Conservation (phyloP, 495 filamentous ascomycete species). For the Talaromyces wortmannii region DNA sequence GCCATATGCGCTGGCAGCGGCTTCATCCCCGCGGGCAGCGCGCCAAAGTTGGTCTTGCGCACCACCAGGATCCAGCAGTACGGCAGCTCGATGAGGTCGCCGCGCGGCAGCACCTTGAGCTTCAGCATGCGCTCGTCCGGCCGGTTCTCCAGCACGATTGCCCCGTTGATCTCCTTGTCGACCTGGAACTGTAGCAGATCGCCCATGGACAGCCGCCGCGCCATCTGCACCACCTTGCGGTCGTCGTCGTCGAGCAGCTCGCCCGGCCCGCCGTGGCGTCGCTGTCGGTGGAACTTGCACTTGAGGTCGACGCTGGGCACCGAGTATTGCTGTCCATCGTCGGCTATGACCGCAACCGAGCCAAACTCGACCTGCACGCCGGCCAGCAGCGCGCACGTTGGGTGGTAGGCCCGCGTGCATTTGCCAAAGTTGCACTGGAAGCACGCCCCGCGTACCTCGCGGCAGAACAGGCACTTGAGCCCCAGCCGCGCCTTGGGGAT, state of each 20-base stretch:
- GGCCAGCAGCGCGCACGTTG: conserved; percentile 85
- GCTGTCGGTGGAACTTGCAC: conserved; percentile 88
- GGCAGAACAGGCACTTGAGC: conserved; percentile 90
- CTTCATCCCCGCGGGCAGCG: conserved; percentile 47
- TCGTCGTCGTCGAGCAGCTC: conserved; percentile 63
- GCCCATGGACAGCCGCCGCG: conserved; percentile 57
- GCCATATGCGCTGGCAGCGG: conserved; percentile 52
- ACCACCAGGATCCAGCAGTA: conserved; percentile 50
- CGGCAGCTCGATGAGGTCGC: conserved; percentile 46
- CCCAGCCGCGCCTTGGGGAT: conserved; percentile 85
- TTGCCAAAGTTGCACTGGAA: conserved; percentile 97
- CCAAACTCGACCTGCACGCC: conserved; percentile 88
- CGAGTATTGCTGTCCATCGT: conserved; percentile 87
- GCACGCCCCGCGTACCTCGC: conserved; percentile 85
- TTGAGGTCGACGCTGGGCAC: conserved; percentile 84
- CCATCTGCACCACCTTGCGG: conserved; percentile 50
- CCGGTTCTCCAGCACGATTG: conserved; percentile 80
- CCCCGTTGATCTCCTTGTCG: conserved; percentile 84
- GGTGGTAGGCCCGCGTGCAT: conserved; percentile 89
- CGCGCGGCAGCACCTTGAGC: conserved; percentile 76
- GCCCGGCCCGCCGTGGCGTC: conserved; percentile 61
- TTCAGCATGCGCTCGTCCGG: conserved; percentile 56
- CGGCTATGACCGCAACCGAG: conserved; percentile 76
- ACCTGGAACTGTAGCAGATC: conserved; percentile 88
- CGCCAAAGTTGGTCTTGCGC: conserved; percentile 43